Evolutionary conservation across 495 filamentous ascomycete genomes (phyloP).

Genomic region (Rostrohypoxylon terebratum): DNA sequence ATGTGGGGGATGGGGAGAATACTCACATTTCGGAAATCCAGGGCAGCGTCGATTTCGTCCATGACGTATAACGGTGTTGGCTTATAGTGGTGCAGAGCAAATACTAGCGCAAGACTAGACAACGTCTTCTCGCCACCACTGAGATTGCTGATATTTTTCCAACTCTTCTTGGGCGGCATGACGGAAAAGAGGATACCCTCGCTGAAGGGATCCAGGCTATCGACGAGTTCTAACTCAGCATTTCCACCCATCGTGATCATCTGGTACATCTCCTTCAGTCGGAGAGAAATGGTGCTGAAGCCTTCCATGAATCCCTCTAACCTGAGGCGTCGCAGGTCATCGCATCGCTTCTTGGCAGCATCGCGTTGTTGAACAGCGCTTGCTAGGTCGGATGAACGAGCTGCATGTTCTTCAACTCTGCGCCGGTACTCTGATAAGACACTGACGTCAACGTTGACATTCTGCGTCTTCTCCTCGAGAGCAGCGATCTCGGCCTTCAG

Average conservation of each 20-base stretch:
- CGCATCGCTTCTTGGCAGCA: conserved; percentile 85
- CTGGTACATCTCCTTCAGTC: conserved; percentile 99
- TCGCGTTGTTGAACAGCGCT: conserved; percentile 81
- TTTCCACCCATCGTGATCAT: conserved; percentile 99
- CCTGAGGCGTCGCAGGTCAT: conserved; percentile 88
- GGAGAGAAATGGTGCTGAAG: conserved; percentile 92
- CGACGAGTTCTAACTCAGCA: conserved; percentile 95
- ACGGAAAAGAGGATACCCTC: conserved; percentile 97
- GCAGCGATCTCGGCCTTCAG: conserved; percentile 89
- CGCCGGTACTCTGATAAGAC: conserved; percentile 95
- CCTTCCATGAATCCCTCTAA: conserved; percentile 99
- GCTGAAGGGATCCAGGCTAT: conserved; percentile 94
- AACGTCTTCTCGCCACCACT: conserved; percentile 97
- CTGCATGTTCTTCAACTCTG: conserved; percentile 84
- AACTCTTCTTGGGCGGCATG: conserved; percentile 99
- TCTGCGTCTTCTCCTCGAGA: conserved; percentile 92
- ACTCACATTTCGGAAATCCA: conserved; percentile 98
- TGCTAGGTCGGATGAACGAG: conserved; percentile 82
- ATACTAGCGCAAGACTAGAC: conserved; percentile 92
- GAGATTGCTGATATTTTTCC: conserved; percentile 98
- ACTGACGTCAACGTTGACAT: conserved; percentile 86
- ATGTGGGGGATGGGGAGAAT: neutral
- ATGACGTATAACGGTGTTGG: conserved; percentile 98
- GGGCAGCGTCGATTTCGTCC: conserved; percentile 98
- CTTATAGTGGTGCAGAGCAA: conserved; percentile 97